phyloP scores from a whole-genome alignment of 2,329 filamentous ascomycete species.

The Penicillium sclerotiorum region DNA sequence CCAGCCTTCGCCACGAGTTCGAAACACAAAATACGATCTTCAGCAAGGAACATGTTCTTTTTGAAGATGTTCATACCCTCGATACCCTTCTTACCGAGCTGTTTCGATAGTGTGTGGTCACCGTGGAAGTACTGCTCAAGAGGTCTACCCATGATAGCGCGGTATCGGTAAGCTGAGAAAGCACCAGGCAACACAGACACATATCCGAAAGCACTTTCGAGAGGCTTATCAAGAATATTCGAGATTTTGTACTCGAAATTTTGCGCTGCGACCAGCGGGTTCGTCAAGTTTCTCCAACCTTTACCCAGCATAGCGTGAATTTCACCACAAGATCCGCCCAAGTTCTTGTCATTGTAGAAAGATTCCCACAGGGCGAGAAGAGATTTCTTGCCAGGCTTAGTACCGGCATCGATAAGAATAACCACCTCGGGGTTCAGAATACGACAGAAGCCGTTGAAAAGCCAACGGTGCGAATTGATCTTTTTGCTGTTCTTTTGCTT shows the following conservation, averaged over 20 bases:
- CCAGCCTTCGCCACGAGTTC: slow-evolving; percentile 96
- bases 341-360: slow-evolving; percentile 98
- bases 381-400: slow-evolving; percentile 89
- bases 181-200: slow-evolving; percentile 96
- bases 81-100: slow-evolving; percentile 96
- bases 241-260: slow-evolving; percentile 99
- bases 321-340: slow-evolving; percentile 95
- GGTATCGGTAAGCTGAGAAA: slow-evolving; percentile 95
- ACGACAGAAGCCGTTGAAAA: slow-evolving; percentile 94
- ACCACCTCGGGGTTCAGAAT: slow-evolving; percentile 95
- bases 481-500: slow-evolving; percentile 99
- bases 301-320: slow-evolving; percentile 95
- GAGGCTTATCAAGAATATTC: slow-evolving; percentile 95
- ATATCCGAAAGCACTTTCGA: slow-evolving; percentile 94
- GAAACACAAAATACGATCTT: slow-evolving; percentile 99
- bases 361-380: slow-evolving; percentile 92
- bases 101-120: slow-evolving; percentile 92
- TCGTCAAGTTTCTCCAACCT: slow-evolving; percentile 85
- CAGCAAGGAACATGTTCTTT: slow-evolving; percentile 99
- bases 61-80: slow-evolving; percentile 99
- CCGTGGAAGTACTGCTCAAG: slow-evolving; percentile 99
- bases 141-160: slow-evolving; percentile 94
- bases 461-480: slow-evolving; percentile 98
- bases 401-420: slow-evolving; percentile 93
- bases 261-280: slow-evolving; percentile 89